phyloP scores from a whole-genome alignment of 306 rosid genomes.

The Sophora flavescens region DNA sequence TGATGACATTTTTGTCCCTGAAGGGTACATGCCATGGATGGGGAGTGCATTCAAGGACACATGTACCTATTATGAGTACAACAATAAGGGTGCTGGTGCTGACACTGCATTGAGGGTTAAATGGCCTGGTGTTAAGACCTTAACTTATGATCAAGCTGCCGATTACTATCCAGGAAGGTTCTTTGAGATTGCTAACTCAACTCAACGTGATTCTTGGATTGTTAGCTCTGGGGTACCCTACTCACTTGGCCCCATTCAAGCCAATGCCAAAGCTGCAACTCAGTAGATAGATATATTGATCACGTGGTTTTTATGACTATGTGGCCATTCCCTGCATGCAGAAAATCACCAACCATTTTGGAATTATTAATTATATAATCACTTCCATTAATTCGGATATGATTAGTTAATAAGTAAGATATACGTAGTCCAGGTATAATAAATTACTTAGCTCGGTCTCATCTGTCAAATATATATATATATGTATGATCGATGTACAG shows the following conservation, averaged over 20 bases:
- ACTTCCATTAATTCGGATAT: not conserved
- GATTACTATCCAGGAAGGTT: slow-evolving; percentile 51
- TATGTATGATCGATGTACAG: not conserved
- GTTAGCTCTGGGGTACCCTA: slow-evolving; percentile 36
- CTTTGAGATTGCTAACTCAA: slow-evolving; percentile 3
- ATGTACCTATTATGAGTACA: slow-evolving; percentile 57
- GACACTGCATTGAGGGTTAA: slow-evolving; percentile 43
- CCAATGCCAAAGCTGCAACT: not conserved
- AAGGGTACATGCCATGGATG: slow-evolving; percentile 70
- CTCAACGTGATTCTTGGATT: slow-evolving; percentile 63
- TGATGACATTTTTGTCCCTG: slow-evolving; percentile 48
- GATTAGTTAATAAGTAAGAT: not conserved
- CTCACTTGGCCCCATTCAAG: slow-evolving; percentile 9
- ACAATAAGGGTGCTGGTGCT: slow-evolving; percentile 63
- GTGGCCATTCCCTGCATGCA: not conserved
- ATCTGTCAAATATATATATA: not conserved
- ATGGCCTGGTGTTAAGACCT: slow-evolving; percentile 62
- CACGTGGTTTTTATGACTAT: too few species aligned
- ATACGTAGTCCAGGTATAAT: not conserved
- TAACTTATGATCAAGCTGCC: slow-evolving; percentile 31
- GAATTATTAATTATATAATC: not conserved
- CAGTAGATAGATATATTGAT: not conserved
- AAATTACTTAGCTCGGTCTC: not conserved
- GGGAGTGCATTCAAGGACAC: slow-evolving; percentile 47
- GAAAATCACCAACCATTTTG: not conserved